Percentiles rank a stretch among this genome's conserved stretches.
phyloP scores from a whole-genome alignment of 148 eudicot genomes.

The Dysphania ambrosioides region DNA sequence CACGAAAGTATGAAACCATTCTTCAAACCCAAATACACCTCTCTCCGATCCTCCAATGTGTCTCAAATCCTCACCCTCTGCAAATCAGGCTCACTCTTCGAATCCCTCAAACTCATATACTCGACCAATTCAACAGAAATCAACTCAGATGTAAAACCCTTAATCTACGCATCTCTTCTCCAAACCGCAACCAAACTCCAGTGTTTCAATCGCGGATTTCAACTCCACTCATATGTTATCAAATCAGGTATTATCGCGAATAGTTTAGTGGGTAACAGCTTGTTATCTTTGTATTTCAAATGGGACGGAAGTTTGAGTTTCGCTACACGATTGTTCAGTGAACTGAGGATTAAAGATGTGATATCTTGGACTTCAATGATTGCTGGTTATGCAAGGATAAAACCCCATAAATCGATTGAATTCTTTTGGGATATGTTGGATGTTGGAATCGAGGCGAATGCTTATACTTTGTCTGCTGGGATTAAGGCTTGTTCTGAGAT shows the following conservation, averaged over 20 bases:
- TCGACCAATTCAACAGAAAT: conserved; percentile 23
- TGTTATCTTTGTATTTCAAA: conserved; percentile 67
- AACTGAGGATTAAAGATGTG: conserved; percentile 56
- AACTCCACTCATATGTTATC: conserved; percentile 52
- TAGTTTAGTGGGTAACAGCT: conserved; percentile 70
- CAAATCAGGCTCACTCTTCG: conserved; percentile 41
- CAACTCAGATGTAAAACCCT: conserved; percentile 38
- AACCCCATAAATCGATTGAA: conserved; percentile 37
- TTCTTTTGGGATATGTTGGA: conserved; percentile 57
- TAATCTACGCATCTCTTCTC: conserved; percentile 55
- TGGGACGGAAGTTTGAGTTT: conserved; percentile 36
- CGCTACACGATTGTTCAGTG: conserved; percentile 49
- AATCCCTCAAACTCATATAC: conserved; percentile 48
- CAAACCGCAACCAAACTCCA: conserved; percentile 56
- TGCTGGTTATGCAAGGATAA: conserved; percentile 53
- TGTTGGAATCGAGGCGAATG: conserved; percentile 66
- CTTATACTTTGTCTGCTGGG: conserved; percentile 61
- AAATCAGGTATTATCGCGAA: conserved; percentile 57
- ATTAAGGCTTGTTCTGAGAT: conserved; percentile 68
- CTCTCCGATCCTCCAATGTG: conserved; percentile 19
- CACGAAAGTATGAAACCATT: conserved; percentile 7
- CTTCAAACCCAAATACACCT: background rate
- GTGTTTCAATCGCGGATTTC: conserved; percentile 49
- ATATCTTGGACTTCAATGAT: conserved; percentile 86
- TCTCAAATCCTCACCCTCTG: conserved; percentile 47